Base-by-base conservation (phyloP, 1,139 yeast genomes). In the Hanseniaspora uvarum region DNA sequence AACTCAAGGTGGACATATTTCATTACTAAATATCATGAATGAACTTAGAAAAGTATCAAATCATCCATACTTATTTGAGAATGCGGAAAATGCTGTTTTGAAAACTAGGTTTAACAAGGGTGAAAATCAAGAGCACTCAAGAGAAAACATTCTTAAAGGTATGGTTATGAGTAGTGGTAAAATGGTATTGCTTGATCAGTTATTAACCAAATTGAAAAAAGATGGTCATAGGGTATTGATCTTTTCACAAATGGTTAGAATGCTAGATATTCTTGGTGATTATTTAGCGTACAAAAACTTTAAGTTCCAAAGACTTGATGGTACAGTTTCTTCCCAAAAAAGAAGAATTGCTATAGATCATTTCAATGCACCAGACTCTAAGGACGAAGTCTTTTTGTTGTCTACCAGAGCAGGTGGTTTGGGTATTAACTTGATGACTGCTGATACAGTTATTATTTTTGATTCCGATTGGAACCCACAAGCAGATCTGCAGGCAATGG, bases 401-500 rank as follows among this genome's bases (percentile, higher is more conserved):
- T 84, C 95, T 43, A 94, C 99, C 0, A 80, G 99, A 72, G 99
- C 98, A 24, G 99, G 99, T 72, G 99, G 99, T 53, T 75, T 92
- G 59, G 99, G 99, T 68, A 94, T 92, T 66, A 92, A 92, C 66
- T 75, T 94, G 66, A 92, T 89, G 97, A 92, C 98, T 5, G 98
- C 99, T 4, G 99, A 92, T 65, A 92, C 98, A 4, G 99, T 92
- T 36, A 86, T 92, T 61, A 88, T 92, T 45, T 92, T 92, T 70
- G 99, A 92, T 70, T 86, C 96, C 12, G 99, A 92, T 72, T 92
- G 99, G 99, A 92, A 92, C 65, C 97, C 97, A 1, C 97, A 92
- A 69, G 97, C 97, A 0, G 98, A 89, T 75, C 72, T 89, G 61
- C 97, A 92, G 70, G 98, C 98, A 4, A 94, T 94, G 99, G 99